A percentile compares a stretch with the other conserved stretches of the same genome.
Conservation (phyloP, 2,329 filamentous ascomycete species). For the Neopestalotiopsis clavispora region DNA sequence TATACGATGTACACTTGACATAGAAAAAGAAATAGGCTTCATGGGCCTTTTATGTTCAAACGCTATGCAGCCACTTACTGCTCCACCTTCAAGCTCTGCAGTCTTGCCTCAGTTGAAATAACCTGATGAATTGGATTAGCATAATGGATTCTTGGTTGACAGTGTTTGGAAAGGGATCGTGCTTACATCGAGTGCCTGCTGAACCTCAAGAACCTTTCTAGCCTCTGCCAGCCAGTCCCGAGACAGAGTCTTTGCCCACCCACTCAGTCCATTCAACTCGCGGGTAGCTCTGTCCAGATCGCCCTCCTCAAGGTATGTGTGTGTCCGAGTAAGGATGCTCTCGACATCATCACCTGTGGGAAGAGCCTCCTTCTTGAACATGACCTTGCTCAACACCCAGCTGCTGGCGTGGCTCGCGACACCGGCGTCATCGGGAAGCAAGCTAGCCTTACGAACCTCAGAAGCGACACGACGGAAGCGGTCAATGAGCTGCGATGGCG, state of each 20-base stretch:
- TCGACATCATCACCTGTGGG: constrained; percentile 89
- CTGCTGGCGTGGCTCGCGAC: constrained; percentile 93
- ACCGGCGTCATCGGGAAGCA: constrained; percentile 91
- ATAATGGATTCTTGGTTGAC: background rate
- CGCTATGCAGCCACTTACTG: constrained; percentile 42
- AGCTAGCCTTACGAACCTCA: constrained; percentile 92
- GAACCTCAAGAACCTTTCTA: constrained; percentile 89
- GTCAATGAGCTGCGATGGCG: constrained; percentile 85
- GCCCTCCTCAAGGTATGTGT: constrained; percentile 90
- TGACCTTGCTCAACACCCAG: constrained; percentile 86
- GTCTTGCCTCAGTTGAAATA: constrained; percentile 85
- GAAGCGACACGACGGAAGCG: constrained; percentile 90
- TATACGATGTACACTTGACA: constrained; percentile 17
- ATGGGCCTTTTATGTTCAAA: background rate
- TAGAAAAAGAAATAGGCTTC: constrained; percentile 7
- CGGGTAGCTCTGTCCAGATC: constrained; percentile 88
- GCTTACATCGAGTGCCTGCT: constrained; percentile 92
- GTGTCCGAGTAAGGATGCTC: constrained; percentile 87
- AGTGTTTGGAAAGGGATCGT: background rate
- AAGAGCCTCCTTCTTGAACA: constrained; percentile 93
- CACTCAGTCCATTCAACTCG: constrained; percentile 91
- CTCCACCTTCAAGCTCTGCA: constrained; percentile 86
- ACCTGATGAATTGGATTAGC: constrained; percentile 59
- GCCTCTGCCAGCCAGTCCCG: constrained; percentile 93
- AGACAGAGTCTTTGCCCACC: constrained; percentile 95